These are phyloP conservation scores for Cercophora samala DNA, from an alignment of 495 filamentous ascomycete genomes.

Conservation along the genomic window DNA sequence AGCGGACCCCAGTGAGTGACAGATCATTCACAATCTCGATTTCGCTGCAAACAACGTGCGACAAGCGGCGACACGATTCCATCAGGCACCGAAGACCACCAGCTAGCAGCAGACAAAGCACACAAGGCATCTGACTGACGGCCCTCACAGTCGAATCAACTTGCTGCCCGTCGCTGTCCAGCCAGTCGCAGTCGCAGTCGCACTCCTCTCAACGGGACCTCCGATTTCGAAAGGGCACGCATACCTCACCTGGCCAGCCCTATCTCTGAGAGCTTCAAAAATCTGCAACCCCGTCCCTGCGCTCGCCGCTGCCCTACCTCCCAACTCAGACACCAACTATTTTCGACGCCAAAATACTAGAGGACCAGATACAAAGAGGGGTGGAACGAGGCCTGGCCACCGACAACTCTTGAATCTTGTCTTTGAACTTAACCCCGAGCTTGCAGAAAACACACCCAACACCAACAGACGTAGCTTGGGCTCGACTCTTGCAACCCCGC, in stretches of 20 bases:
- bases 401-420: neutral
- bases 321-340: neutral
- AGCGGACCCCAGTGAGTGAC: constrained; percentile 4
- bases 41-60: neutral
- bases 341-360: neutral
- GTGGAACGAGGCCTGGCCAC: neutral
- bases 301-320: neutral
- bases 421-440: neutral
- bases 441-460: neutral
- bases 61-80: neutral
- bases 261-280: neutral
- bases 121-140: neutral
- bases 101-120: too few relatives aligned
- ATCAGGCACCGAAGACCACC: neutral
- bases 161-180: neutral
- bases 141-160: neutral
- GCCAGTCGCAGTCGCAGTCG: neutral
- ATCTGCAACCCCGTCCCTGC: neutral
- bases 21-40: neutral
- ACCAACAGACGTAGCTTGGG: neutral
- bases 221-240: neutral
- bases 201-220: neutral
- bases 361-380: neutral
- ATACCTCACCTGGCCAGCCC: neutral
- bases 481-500: constrained; percentile 6